Conservation (phyloP, 495 filamentous ascomycete species). For the Gamarada debralockiae region DNA sequence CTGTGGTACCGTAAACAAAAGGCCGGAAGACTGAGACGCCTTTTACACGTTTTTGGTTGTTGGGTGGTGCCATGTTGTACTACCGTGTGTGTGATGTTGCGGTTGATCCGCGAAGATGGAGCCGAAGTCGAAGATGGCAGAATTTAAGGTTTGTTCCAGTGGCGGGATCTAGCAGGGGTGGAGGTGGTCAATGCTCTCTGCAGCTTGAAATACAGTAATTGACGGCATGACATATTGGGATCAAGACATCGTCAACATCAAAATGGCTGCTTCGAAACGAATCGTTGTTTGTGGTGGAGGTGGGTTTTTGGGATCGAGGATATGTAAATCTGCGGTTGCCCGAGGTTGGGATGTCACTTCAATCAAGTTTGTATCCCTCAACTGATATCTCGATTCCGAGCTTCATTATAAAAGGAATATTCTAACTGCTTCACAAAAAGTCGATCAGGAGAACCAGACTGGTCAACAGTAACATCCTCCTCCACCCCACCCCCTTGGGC, state of each 20-base stretch:
- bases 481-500: conserved; percentile 74
- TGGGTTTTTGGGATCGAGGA: conserved; percentile 91
- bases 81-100: background rate
- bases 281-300: conserved; percentile 90
- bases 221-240: no score
- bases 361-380: conserved; percentile 57
- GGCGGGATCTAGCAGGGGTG: no score
- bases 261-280: conserved; percentile 55
- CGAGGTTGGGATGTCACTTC: conserved; percentile 87
- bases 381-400: background rate
- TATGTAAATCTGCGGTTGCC: conserved; percentile 81
- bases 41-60: conserved; percentile 52
- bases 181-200: background rate
- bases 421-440: conserved; percentile 33
- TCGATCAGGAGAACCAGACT: conserved; percentile 84
- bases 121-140: no score
- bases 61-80: conserved; percentile 48
- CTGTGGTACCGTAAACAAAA: conserved; percentile 80
- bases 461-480: conserved; percentile 75
- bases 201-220: background rate
- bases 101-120: no score
- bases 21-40: conserved; percentile 72
- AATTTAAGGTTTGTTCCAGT: no score
- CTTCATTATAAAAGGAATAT: background rate
- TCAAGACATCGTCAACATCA: no score